A percentile compares a stretch with the other conserved stretches of the same genome.
Conservation (phyloP, 2,329 filamentous ascomycete species). For the Setomelanomma holmii region DNA sequence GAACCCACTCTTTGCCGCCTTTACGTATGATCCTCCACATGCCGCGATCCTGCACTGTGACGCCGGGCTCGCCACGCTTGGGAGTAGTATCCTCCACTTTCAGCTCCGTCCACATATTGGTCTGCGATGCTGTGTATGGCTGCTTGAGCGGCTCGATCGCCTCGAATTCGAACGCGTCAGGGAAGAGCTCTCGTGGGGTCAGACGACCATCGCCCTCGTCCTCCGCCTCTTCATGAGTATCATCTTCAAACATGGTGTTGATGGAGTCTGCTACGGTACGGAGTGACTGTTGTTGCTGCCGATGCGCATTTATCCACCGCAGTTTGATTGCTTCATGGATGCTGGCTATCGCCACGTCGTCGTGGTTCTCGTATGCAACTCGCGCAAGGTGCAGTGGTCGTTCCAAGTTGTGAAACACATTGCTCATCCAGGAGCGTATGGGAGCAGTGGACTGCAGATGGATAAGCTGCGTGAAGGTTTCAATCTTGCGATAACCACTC, state of each 20-base stretch:
- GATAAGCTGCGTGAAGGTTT: conserved; percentile 4
- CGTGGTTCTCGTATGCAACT: conserved; percentile 10
- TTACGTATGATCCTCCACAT: neutral
- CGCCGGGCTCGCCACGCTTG: neutral
- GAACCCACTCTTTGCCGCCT: neutral
- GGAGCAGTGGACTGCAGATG: conserved; percentile 2
- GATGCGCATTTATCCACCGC: conserved; percentile 12
- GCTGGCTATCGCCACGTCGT: neutral
- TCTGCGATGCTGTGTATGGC: neutral
- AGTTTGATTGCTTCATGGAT: conserved; percentile 10
- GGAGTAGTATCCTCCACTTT: neutral
- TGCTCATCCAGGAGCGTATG: conserved; percentile 1
- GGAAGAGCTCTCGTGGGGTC: neutral
- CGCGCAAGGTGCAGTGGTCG: conserved; percentile 17
- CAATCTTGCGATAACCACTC: neutral
- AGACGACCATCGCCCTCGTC: neutral
- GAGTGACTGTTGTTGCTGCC: conserved; percentile 1
- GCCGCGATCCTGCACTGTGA: neutral
- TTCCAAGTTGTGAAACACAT: conserved; percentile 8
- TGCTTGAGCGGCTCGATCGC: neutral
- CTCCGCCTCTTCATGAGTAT: neutral
- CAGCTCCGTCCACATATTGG: neutral
- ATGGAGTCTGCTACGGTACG: conserved; percentile 5
- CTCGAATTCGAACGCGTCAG: conserved; percentile 10
- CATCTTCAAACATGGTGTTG: conserved; percentile 4